These are phyloP conservation scores for Arachnopeziza araneosa DNA, from an alignment of 2,329 filamentous ascomycete species.

Conservation along the genomic window DNA sequence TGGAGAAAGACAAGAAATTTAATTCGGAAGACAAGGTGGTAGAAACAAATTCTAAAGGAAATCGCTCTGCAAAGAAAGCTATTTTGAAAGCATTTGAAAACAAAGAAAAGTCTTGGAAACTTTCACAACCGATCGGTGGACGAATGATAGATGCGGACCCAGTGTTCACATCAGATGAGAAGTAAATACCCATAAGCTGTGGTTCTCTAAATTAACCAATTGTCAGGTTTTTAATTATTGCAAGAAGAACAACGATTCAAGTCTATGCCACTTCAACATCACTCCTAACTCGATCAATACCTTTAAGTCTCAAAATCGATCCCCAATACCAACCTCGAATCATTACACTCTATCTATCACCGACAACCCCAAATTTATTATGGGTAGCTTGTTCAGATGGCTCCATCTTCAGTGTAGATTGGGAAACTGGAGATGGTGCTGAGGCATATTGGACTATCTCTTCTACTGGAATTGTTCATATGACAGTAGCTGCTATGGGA, in stretches of 20 bases:
- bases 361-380: constrained; percentile 40
- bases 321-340: constrained; percentile 25
- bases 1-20: neutral
- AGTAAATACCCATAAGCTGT: constrained; percentile 39
- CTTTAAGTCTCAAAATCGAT: constrained; percentile 37
- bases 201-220: constrained; percentile 12
- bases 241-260: constrained; percentile 69
- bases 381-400: constrained; percentile 59
- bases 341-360: constrained; percentile 38
- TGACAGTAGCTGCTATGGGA: constrained; percentile 32
- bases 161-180: constrained; percentile 55
- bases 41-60: constrained; percentile 2
- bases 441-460: constrained; percentile 37
- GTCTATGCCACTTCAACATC: constrained; percentile 80
- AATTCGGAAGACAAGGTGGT: neutral
- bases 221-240: constrained; percentile 62
- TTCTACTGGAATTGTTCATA: constrained; percentile 30
- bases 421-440: constrained; percentile 44
- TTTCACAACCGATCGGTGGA: constrained; percentile 61
- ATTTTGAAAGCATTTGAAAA: constrained; percentile 15
- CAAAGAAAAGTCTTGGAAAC: constrained; percentile 42
- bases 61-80: constrained; percentile 25
- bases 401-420: constrained; percentile 51
- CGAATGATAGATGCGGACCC: constrained; percentile 61
- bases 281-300: constrained; percentile 68